These are phyloP conservation scores for Kondoa malvinella DNA, from an alignment of 768 basidiomycete genomes.

Conservation along the genomic window DNA sequence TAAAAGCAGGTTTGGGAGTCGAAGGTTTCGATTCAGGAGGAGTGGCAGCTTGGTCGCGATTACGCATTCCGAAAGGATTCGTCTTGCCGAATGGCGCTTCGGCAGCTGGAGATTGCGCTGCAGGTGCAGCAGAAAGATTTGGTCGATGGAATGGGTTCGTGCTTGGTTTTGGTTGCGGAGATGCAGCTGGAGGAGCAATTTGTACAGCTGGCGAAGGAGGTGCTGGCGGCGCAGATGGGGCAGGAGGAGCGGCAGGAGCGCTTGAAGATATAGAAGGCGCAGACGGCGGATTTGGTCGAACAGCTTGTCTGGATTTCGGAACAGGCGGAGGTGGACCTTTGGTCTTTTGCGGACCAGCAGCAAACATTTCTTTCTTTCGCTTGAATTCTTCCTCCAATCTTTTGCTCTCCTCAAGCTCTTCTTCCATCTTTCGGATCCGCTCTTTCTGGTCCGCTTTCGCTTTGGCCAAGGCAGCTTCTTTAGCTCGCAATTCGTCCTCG, in stretches of 20 bases:
- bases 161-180: constrained; percentile 31
- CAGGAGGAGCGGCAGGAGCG: constrained; percentile 28
- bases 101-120: constrained; percentile 32
- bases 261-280: constrained; percentile 19
- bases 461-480: constrained; percentile 55
- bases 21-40: constrained; percentile 25
- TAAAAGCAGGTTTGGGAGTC: constrained; percentile 38
- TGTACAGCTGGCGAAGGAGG: constrained; percentile 28
- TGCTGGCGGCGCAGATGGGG: constrained; percentile 26
- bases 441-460: constrained; percentile 50
- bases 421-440: constrained; percentile 41
- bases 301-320: constrained; percentile 22
- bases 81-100: constrained; percentile 38
- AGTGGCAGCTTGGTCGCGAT: constrained; percentile 26
- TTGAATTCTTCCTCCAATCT: constrained; percentile 38
- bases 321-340: constrained; percentile 32
- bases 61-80: constrained; percentile 56
- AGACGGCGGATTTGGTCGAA: constrained; percentile 32
- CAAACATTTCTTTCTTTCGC: constrained; percentile 21
- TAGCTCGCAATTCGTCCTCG: constrained; percentile 50
- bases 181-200: constrained; percentile 33
- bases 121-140: constrained; percentile 32
- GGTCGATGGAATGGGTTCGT: constrained; percentile 70
- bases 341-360: constrained; percentile 18
- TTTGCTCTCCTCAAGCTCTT: constrained; percentile 52